Conservation (phyloP, 495 filamentous ascomycete species). For the Aspergillus cavernicola region DNA sequence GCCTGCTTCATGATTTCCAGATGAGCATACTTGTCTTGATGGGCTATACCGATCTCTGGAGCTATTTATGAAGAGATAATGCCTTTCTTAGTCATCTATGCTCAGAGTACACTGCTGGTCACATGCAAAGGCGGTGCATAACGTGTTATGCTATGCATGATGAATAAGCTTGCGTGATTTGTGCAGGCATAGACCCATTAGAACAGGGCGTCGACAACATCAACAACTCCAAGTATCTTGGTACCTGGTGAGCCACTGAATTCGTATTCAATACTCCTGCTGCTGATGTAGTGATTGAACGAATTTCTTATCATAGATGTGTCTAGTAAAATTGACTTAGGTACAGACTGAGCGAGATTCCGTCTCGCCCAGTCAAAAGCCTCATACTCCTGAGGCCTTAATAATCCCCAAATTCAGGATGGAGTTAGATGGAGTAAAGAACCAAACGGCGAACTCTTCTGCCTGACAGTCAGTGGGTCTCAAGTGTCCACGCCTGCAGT, state of each 20-base stretch:
- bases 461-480: conserved; percentile 12
- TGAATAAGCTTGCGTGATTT: conserved; percentile 2
- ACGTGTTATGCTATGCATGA: background rate
- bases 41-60: too few relatives aligned
- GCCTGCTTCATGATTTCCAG: too few relatives aligned
- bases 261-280: background rate
- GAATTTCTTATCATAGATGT: too few relatives aligned
- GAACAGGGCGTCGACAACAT: too few relatives aligned
- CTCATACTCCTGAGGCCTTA: background rate
- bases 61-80: too few relatives aligned
- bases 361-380: background rate
- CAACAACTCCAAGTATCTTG: background rate
- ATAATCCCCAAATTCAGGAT: background rate
- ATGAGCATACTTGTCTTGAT: too few relatives aligned
- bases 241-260: background rate
- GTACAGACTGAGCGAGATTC: background rate
- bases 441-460: conserved; percentile 10
- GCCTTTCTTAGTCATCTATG: too few relatives aligned
- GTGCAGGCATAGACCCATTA: background rate
- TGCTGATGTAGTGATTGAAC: too few relatives aligned
- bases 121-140: background rate
- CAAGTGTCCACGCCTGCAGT: too few relatives aligned
- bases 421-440: background rate
- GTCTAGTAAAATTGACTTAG: too few relatives aligned
- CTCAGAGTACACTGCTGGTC: background rate